These are phyloP conservation scores for Coniochaeta sp. DNA, from an alignment of 2,329 filamentous ascomycete species.

Conservation along the genomic window DNA sequence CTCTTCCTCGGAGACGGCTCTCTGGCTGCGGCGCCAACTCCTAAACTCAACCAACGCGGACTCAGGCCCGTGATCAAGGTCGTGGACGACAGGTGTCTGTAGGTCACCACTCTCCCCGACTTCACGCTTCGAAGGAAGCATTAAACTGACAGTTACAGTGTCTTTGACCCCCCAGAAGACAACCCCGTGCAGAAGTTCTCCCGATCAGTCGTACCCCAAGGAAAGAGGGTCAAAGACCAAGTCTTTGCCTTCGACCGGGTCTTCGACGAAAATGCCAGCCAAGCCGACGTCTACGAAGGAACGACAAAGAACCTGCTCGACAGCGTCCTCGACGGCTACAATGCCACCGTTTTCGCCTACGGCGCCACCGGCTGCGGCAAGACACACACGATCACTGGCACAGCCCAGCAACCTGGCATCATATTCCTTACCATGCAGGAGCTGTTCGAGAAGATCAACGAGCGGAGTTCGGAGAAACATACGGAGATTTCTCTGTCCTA, in stretches of 20 bases:
- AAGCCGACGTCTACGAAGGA: conserved; percentile 90
- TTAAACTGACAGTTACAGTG: conserved; percentile 42
- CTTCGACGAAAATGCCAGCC: conserved; percentile 90
- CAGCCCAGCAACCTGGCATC: conserved; percentile 86
- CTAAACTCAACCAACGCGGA: conserved; percentile 79
- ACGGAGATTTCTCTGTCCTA: conserved; percentile 92
- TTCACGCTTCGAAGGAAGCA: neutral
- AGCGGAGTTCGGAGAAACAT: conserved; percentile 75
- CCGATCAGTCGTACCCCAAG: conserved; percentile 69
- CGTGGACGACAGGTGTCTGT: conserved; percentile 93
- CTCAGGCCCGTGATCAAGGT: conserved; percentile 92
- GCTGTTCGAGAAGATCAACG: conserved; percentile 91
- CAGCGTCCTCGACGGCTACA: conserved; percentile 94
- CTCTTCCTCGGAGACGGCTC: conserved; percentile 96
- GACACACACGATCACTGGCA: conserved; percentile 95
- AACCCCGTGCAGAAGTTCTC: conserved; percentile 85
- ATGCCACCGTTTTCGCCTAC: conserved; percentile 97
- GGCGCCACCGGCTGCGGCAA: conserved; percentile 97
- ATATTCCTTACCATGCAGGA: conserved; percentile 99
- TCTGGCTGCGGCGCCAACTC: conserved; percentile 76
- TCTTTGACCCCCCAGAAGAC: conserved; percentile 96
- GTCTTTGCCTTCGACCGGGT: conserved; percentile 95
- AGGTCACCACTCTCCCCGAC: conserved; percentile 29
- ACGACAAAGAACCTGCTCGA: conserved; percentile 88
- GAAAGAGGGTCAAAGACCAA: conserved; percentile 94